Evolutionary conservation across 2,329 filamentous ascomycete species (phyloP).

Genomic region (Aspergillus ustus): DNA sequence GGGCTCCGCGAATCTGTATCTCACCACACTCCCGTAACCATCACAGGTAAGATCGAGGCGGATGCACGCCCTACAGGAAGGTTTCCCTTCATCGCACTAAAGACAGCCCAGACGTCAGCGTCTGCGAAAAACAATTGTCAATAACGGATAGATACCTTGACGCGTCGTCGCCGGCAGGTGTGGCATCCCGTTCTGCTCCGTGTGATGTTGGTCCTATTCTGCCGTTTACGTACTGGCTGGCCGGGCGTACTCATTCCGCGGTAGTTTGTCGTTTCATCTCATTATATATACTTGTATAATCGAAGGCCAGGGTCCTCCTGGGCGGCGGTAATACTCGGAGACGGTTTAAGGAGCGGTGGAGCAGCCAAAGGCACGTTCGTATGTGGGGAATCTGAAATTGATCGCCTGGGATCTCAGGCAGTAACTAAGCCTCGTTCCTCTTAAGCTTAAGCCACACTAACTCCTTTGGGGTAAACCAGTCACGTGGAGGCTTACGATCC

Average conservation of each 20-base stretch:
- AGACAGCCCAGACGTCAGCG: background rate
- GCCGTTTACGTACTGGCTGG: background rate
- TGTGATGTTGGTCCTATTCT: background rate
- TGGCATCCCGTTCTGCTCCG: background rate
- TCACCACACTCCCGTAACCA: background rate
- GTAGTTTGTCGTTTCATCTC: background rate
- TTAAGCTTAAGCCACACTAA: background rate
- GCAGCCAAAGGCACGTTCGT: background rate
- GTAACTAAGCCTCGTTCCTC: background rate
- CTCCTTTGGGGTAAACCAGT: background rate
- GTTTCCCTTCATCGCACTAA: background rate
- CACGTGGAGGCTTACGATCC: conserved; percentile 3
- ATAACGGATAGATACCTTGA: background rate
- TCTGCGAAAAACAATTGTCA: background rate
- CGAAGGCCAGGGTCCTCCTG: background rate
- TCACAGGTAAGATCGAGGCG: background rate
- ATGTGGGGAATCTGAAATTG: background rate
- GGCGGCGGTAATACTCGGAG: background rate
- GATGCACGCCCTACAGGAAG: background rate
- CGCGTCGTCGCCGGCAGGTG: background rate
- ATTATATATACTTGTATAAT: background rate
- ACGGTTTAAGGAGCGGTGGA: background rate
- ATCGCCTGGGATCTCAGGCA: background rate
- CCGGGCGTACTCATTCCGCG: background rate
- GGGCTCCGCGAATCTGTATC: background rate